Percentiles rank a stretch among this genome's conserved stretches.
phyloP scores from a whole-genome alignment of 2,329 filamentous ascomycete genomes.

The Dactylonectria estremocensis region DNA sequence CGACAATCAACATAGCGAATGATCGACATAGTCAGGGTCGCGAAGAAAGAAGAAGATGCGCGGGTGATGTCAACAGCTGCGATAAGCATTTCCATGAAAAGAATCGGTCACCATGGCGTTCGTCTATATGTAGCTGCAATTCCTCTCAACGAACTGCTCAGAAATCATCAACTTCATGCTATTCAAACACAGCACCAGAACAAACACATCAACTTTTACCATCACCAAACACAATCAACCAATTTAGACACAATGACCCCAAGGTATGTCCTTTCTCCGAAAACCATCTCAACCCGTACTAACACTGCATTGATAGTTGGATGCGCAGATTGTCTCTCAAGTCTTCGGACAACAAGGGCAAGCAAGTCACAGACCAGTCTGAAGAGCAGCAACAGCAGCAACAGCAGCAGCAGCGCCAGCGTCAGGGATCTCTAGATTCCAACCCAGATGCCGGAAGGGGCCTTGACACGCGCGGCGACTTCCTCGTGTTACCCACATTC shows the following conservation, averaged over 20 bases:
- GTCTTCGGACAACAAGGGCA: slow-evolving; percentile 13
- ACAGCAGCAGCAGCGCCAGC: too few relatives aligned
- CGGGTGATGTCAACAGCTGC: neutral
- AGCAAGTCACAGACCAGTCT: slow-evolving; percentile 12
- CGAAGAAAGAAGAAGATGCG: neutral
- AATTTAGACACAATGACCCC: neutral
- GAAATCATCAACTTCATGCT: too few relatives aligned
- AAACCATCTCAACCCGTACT: neutral
- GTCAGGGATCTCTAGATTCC: slow-evolving; percentile 18
- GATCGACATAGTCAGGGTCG: neutral
- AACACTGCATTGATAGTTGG: neutral
- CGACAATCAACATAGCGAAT: neutral
- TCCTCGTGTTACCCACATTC: neutral
- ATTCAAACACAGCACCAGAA: neutral
- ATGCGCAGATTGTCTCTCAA: slow-evolving; percentile 24
- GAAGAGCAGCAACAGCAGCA: neutral
- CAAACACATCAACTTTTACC: neutral
- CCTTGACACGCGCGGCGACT: slow-evolving; percentile 1
- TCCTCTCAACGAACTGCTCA: neutral
- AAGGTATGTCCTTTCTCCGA: neutral
- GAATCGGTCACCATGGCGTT: neutral
- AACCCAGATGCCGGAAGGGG: neutral
- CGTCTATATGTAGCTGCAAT: neutral
- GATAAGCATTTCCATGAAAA: neutral
- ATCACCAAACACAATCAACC: neutral